Percentiles rank a stretch among this genome's conserved stretches.
phyloP scores from a whole-genome alignment of 2,329 filamentous ascomycete genomes.

The Trichoderma koningii region DNA sequence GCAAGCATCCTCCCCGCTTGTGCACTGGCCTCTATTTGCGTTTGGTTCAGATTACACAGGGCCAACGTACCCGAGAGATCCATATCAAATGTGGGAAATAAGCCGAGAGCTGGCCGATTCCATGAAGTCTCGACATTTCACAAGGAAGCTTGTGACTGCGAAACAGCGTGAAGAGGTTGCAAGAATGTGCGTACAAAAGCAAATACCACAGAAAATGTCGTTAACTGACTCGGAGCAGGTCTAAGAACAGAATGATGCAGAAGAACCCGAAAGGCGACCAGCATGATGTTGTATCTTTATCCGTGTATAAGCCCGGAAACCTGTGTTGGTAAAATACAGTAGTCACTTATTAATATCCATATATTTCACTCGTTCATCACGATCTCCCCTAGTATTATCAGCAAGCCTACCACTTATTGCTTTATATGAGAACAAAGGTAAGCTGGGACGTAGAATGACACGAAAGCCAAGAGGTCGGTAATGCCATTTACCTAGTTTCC shows the following conservation, averaged over 20 bases:
- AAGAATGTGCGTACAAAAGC: background rate
- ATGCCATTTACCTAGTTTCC: too few species aligned
- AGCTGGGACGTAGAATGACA: too few species aligned
- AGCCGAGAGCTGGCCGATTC: background rate
- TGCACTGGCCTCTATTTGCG: constrained; percentile 5
- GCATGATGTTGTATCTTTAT: background rate
- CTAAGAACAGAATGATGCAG: background rate
- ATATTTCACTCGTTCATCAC: background rate
- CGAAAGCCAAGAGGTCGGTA: too few species aligned
- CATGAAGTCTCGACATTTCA: background rate
- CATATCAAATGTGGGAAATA: constrained; percentile 1
- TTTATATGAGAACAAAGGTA: background rate
- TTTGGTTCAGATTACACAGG: background rate
- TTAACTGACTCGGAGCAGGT: background rate
- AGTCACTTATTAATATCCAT: too few species aligned
- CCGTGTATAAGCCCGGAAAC: constrained; percentile 8
- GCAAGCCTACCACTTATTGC: background rate
- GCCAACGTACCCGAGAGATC: background rate
- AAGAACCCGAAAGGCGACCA: background rate
- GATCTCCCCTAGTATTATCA: background rate
- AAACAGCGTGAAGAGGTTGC: background rate
- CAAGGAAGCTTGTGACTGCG: background rate
- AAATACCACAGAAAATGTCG: background rate
- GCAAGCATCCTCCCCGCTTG: background rate
- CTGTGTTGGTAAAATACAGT: background rate